Percentiles rank a stretch among this genome's conserved stretches.
phyloP scores from a whole-genome alignment of 2,329 filamentous ascomycete genomes.

The Aspergillus brunneoviolaceus region DNA sequence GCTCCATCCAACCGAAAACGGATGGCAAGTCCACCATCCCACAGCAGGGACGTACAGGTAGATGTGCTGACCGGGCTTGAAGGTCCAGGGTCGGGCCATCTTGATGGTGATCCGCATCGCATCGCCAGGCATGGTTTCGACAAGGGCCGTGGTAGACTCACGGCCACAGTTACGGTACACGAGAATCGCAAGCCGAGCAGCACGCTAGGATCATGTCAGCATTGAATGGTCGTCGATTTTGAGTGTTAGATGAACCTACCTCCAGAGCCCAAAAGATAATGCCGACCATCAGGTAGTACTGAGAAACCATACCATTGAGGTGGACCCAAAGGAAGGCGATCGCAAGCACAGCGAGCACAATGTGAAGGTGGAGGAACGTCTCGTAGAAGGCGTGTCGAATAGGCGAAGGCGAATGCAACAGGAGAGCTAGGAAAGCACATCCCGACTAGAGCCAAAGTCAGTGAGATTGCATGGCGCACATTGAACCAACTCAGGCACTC shows the following conservation, averaged over 20 bases:
- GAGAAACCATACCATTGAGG: conserved; percentile 67
- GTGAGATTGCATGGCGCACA: not conserved
- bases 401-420: conserved; percentile 71
- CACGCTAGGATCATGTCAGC: conserved; percentile 40
- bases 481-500: conserved; percentile 19
- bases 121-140: conserved; percentile 69
- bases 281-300: conserved; percentile 72
- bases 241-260: conserved; percentile 22
- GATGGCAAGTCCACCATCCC: conserved; percentile 70
- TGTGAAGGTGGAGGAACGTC: conserved; percentile 86
- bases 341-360: conserved; percentile 66
- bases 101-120: conserved; percentile 68
- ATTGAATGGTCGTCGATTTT: not conserved
- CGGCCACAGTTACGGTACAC: conserved; percentile 62
- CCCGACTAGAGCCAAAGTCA: conserved; percentile 30
- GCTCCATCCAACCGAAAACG: conserved; percentile 76
- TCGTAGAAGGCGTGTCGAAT: conserved; percentile 95
- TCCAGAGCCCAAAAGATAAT: conserved; percentile 77
- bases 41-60: conserved; percentile 70
- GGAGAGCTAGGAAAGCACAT: conserved; percentile 63
- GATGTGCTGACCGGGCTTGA: conserved; percentile 70
- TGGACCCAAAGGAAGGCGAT: conserved; percentile 78
- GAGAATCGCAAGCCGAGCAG: conserved; percentile 62
- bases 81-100: conserved; percentile 64
- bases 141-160: conserved; percentile 62